Base-by-base conservation (phyloP, 805 yeast genomes). In the Dipodascus geniculatus region DNA sequence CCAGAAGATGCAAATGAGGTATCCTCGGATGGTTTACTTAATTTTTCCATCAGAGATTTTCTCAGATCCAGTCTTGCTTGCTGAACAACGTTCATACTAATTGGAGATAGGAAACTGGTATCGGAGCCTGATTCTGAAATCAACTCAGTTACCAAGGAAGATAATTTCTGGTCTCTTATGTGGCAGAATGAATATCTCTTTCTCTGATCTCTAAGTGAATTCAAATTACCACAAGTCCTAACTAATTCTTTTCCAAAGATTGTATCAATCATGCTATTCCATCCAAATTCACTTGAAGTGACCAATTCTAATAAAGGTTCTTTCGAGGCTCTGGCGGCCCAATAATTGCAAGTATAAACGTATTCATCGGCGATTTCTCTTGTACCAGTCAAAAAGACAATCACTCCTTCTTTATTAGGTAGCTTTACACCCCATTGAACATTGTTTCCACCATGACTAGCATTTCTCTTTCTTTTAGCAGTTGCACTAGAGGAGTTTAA, bases 301-400 rank as follows among this genome's bases (percentile, higher is more conserved):
- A 88, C 81, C 33, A 85, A 74, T 58, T 83, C 81, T 52, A 81
- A 82, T 8, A 71, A 74, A 1, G 96, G 95, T 16, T 86, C 81
- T 6, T 87, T 82, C 6, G 95, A 83, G 42, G 84, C 77, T 57
- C 90, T 77, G 1, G 93, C 85, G 1, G 95, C 87, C 96, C 96
- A 89, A 64, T 86, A 88, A 66, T 88, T 89, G 67, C 93, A 82
- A 2, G 91, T 78, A 58, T 83, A 78, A 23, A 85, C 79, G 65
- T 78, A 87, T 61, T 80, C 85, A 48, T 72, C 69, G 0, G 96
- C 91, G 55, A 78, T 77, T 58, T 81, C 85, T 33, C 70, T 64
- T 6, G 87, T 79, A 3, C 83, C 83, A 0, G 88, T 81, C 65
- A 77, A 80, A 63, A 85, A 83, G 33, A 80, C 66, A 22, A 83